A percentile compares a stretch with the other conserved stretches of the same genome.
phyloP scores from a whole-genome alignment of 1,284 basidiomycete species.

The Ustilago hordei region DNA sequence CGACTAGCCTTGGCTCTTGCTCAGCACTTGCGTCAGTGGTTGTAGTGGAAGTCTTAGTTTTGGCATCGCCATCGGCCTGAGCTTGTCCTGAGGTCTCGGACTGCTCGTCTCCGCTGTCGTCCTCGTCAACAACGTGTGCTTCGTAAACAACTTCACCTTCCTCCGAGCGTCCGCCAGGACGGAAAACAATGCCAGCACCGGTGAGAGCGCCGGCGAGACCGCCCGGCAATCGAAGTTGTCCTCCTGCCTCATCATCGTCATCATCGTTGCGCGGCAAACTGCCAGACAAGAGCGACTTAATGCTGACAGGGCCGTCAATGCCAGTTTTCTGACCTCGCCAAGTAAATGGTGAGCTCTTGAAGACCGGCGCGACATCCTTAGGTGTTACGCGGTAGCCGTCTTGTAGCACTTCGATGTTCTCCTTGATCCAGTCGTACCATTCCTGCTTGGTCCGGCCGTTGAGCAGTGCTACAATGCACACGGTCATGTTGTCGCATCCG shows the following conservation, averaged over 20 bases:
- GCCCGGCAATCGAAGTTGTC: constrained; percentile 48
- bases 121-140: constrained; percentile 62
- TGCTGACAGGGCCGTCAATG: constrained; percentile 52
- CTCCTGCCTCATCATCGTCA: constrained; percentile 49
- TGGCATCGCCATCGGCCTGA: constrained; percentile 20
- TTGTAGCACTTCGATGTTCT: constrained; percentile 79
- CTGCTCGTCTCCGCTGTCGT: constrained; percentile 55
- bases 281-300: constrained; percentile 64
- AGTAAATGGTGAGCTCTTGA: constrained; percentile 72
- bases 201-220: constrained; percentile 58
- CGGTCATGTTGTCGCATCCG: constrained; percentile 99
- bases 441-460: constrained; percentile 87
- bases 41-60: constrained; percentile 1
- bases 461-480: constrained; percentile 88
- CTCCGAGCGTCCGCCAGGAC: constrained; percentile 57
- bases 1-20: constrained; percentile 55
- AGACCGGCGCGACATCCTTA: constrained; percentile 69
- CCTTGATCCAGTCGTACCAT: constrained; percentile 91
- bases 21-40: constrained; percentile 7
- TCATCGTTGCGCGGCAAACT: constrained; percentile 56
- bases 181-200: constrained; percentile 64
- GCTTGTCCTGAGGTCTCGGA: constrained; percentile 20
- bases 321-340: constrained; percentile 28
- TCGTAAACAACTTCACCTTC: constrained; percentile 62
- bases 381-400: constrained; percentile 83